Percentiles rank a stretch among this genome's conserved stretches.
Conservation (phyloP, 2,329 filamentous ascomycete species). For the Chaetoscypha palmicola region DNA sequence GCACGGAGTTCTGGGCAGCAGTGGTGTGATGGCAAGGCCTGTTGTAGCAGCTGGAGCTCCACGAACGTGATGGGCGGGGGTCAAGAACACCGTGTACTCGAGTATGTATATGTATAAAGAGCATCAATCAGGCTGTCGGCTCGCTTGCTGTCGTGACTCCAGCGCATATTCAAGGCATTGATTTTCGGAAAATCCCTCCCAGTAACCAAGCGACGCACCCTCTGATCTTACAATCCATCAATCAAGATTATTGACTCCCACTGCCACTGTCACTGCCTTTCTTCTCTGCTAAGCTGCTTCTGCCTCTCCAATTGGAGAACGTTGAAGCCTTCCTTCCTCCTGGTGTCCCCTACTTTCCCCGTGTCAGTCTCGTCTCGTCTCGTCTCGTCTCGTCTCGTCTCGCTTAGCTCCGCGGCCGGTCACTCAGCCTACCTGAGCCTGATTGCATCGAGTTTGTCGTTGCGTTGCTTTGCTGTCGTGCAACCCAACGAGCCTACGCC, state of each 20-base stretch:
- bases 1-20: conserved; percentile 1
- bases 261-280: no score
- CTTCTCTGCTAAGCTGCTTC: no score
- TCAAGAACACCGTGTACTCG: conserved; percentile 1
- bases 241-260: no score
- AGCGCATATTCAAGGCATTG: conserved; percentile 9
- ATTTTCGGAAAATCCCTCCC: not conserved
- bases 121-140: conserved; percentile 4
- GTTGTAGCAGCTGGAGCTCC: not conserved
- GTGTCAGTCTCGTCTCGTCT: not conserved
- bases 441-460: not conserved
- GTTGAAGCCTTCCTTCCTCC: no score
- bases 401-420: not conserved
- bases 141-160: conserved; percentile 8
- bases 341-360: not conserved
- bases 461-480: conserved; percentile 1
- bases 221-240: not conserved
- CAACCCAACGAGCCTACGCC: no score
- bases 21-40: no score
- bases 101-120: conserved; percentile 8
- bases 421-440: not conserved
- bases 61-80: not conserved
- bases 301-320: no score
- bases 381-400: not conserved
- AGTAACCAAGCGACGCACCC: not conserved